These are phyloP conservation scores for Blechomonas ayalai DNA, from an alignment of 208 protist genomes.

Conservation along the genomic window DNA sequence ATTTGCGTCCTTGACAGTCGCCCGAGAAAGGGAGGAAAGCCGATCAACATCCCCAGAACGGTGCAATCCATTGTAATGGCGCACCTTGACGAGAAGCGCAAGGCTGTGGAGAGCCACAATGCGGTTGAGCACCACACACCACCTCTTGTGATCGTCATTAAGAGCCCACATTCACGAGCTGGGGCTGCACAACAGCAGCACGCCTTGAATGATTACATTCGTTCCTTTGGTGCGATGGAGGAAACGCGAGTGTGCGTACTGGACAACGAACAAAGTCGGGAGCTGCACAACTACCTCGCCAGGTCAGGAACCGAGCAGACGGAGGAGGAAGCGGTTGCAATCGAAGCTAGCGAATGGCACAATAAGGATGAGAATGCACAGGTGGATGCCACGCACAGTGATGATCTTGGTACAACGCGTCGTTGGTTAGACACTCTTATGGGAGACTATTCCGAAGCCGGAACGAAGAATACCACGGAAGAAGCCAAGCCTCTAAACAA, in stretches of 20 bases:
- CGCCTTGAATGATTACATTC: slow-evolving; percentile 10
- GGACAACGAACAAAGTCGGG: not conserved
- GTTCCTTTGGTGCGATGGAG: slow-evolving; percentile 3
- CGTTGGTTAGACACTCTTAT: too few relatives aligned
- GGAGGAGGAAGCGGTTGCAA: too few relatives aligned
- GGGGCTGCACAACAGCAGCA: slow-evolving; percentile 14
- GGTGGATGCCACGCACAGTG: too few relatives aligned
- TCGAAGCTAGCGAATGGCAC: too few relatives aligned
- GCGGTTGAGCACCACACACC: slow-evolving; percentile 4
- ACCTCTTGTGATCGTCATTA: slow-evolving; percentile 15
- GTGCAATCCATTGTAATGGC: not conserved
- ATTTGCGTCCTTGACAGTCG: not conserved
- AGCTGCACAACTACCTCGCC: not conserved
- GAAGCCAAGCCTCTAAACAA: too few relatives aligned
- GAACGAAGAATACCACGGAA: too few relatives aligned
- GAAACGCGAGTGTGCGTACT: slow-evolving; percentile 20
- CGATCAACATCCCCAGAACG: not conserved
- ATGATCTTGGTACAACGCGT: too few relatives aligned
- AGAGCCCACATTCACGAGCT: slow-evolving; percentile 13
- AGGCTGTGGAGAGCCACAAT: not conserved
- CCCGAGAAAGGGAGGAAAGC: not conserved
- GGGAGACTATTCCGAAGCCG: too few relatives aligned
- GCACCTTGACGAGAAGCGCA: not conserved
- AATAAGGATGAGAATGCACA: too few relatives aligned
- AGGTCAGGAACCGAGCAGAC: too few relatives aligned